Percentiles rank a stretch among this genome's conserved stretches.
Conservation (phyloP, 495 filamentous ascomycete genomes). For the Penicillium egyptiacum region DNA sequence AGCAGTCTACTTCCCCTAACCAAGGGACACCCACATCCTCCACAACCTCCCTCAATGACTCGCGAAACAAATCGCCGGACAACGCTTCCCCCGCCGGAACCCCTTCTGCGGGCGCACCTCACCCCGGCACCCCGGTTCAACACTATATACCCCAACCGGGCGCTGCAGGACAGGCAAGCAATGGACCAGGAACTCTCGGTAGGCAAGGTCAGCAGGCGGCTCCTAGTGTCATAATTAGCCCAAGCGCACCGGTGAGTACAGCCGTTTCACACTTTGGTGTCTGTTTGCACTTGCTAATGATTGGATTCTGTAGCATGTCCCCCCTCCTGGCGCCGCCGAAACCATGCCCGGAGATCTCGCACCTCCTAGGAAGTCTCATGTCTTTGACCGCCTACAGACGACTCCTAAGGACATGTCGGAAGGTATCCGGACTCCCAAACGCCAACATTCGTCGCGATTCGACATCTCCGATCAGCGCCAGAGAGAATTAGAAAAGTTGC, state of each 20-base stretch:
- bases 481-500: constrained; percentile 92
- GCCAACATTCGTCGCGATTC: constrained; percentile 96
- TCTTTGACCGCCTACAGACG: constrained; percentile 89
- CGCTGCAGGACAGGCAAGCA: constrained; percentile 44
- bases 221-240: constrained; percentile 93
- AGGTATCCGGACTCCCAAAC: constrained; percentile 89
- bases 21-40: constrained; percentile 80
- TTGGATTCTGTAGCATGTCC: constrained; percentile 66
- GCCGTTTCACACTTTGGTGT: neutral
- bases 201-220: constrained; percentile 66
- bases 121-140: constrained; percentile 33
- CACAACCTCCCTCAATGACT: constrained; percentile 80
- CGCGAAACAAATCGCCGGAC: constrained; percentile 76
- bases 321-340: constrained; percentile 90
- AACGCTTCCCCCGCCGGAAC: constrained; percentile 51
- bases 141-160: constrained; percentile 37
- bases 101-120: constrained; percentile 20
- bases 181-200: constrained; percentile 66
- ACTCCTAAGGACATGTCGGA: constrained; percentile 95
- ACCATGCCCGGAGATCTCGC: constrained; percentile 98
- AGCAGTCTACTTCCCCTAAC: constrained; percentile 61
- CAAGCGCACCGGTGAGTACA: constrained; percentile 82
- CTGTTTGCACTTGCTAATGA: constrained; percentile 24
- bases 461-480: constrained; percentile 91
- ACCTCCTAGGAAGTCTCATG: constrained; percentile 87